A percentile compares a stretch with the other conserved stretches of the same genome.
These are phyloP conservation scores for Daldinia sp. DNA, from an alignment of 2,329 filamentous ascomycete genomes.

Conservation along the genomic window DNA sequence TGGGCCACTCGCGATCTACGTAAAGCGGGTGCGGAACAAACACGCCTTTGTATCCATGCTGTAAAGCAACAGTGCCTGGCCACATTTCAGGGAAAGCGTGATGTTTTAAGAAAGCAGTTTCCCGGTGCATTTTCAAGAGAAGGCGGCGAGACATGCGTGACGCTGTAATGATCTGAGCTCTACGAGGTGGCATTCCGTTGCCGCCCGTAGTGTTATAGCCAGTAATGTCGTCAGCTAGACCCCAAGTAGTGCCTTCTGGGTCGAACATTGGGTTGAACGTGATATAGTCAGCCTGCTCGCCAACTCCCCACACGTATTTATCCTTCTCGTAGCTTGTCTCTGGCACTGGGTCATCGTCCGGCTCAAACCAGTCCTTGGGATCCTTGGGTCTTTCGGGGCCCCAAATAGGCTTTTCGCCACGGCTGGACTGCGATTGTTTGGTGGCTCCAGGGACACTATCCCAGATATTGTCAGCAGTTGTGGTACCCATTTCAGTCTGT, in stretches of 20 bases:
- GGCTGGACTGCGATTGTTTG: slow-evolving; percentile 49
- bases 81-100: slow-evolving; percentile 98
- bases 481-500: slow-evolving; percentile 74
- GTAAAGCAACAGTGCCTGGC: slow-evolving; percentile 85
- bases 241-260: slow-evolving; percentile 86
- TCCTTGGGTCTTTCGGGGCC: slow-evolving; percentile 77
- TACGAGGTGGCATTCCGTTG: slow-evolving; percentile 73
- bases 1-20: slow-evolving; percentile 86
- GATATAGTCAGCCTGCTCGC: slow-evolving; percentile 90
- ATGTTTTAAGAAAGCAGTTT: slow-evolving; percentile 84
- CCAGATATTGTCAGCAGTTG: slow-evolving; percentile 74
- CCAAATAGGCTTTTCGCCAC: slow-evolving; percentile 76
- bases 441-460: slow-evolving; percentile 57
- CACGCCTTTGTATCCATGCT: slow-evolving; percentile 92
- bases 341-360: slow-evolving; percentile 76
- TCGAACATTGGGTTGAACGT: slow-evolving; percentile 93
- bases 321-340: slow-evolving; percentile 79
- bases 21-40: slow-evolving; percentile 90
- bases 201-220: slow-evolving; percentile 74
- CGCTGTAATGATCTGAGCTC: slow-evolving; percentile 88
- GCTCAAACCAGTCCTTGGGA: slow-evolving; percentile 74
- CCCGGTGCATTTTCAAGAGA: slow-evolving; percentile 86
- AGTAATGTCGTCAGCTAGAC: slow-evolving; percentile 82
- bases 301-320: slow-evolving; percentile 85
- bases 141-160: slow-evolving; percentile 83